phyloP scores from a whole-genome alignment of 2,329 filamentous ascomycete genomes.

The Cladosporium sp. region DNA sequence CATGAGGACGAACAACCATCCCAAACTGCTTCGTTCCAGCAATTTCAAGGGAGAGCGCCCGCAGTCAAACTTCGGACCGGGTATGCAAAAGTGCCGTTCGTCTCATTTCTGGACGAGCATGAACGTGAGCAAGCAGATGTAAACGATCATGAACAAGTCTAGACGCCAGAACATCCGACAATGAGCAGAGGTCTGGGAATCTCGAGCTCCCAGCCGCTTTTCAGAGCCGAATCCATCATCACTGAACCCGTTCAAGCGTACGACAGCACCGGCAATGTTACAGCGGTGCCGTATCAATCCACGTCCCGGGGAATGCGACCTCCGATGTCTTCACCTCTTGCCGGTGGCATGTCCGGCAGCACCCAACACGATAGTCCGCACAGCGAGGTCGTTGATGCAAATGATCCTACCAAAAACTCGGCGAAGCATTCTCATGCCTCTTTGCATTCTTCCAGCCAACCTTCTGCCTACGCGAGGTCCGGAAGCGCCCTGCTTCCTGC shows the following conservation, averaged over 20 bases:
- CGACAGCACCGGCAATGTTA: neutral
- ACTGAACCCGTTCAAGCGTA: neutral
- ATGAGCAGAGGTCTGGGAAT: slow-evolving; percentile 35
- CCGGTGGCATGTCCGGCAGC: slow-evolving; percentile 22
- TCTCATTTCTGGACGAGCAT: slow-evolving; percentile 32
- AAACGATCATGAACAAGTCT: slow-evolving; percentile 30
- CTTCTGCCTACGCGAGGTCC: slow-evolving; percentile 23
- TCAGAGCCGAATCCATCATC: neutral
- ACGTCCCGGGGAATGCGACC: slow-evolving; percentile 17
- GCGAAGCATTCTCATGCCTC: slow-evolving; percentile 18
- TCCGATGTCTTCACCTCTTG: slow-evolving; percentile 23
- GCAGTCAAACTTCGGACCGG: slow-evolving; percentile 30
- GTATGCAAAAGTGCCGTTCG: slow-evolving; percentile 34
- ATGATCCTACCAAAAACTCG: slow-evolving; percentile 10
- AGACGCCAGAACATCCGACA: slow-evolving; percentile 13
- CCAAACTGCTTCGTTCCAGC: slow-evolving; percentile 4
- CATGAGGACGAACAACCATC: neutral
- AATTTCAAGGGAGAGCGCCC: neutral
- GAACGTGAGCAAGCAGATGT: too few species aligned
- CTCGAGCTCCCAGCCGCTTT: neutral
- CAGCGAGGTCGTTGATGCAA: slow-evolving; percentile 16
- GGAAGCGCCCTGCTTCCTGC: slow-evolving; percentile 23
- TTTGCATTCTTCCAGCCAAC: slow-evolving; percentile 20
- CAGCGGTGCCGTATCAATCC: slow-evolving; percentile 3
- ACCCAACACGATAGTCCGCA: slow-evolving; percentile 21